These are phyloP conservation scores for Globisporangium cystogenes DNA, from an alignment of 352 stramenopile genomes.

Conservation along the genomic window DNA sequence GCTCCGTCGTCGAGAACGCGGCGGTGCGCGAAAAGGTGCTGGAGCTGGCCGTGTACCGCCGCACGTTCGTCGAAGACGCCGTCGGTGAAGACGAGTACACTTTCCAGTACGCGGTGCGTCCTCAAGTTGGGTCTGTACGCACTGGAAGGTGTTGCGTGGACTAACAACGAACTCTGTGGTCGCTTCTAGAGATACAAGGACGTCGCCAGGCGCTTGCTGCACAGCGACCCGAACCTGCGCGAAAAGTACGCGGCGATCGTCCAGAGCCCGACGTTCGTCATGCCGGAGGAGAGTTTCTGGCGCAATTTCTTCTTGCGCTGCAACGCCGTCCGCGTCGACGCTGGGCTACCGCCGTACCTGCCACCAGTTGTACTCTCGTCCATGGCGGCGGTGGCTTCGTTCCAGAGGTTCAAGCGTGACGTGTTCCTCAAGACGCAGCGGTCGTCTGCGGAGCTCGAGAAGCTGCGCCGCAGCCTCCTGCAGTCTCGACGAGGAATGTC, in stretches of 20 bases:
- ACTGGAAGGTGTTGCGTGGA: no score
- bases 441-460: constrained; percentile 24
- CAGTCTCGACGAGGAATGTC: constrained; percentile 14
- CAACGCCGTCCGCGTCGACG: constrained; percentile 39
- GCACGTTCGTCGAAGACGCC: constrained; percentile 54
- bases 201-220: constrained; percentile 39
- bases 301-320: constrained; percentile 70
- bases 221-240: constrained; percentile 52
- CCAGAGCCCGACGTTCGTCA: constrained; percentile 22
- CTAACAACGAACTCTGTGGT: neutral
- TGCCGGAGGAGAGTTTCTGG: constrained; percentile 58
- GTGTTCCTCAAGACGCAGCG: constrained; percentile 40
- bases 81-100: constrained; percentile 56
- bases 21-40: constrained; percentile 46
- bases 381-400: constrained; percentile 24
- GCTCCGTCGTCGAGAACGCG: constrained; percentile 27
- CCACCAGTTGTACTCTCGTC: constrained; percentile 30
- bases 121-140: neutral
- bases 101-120: constrained; percentile 37
- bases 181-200: constrained; percentile 28
- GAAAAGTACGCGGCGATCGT: constrained; percentile 52
- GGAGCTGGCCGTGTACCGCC: constrained; percentile 53
- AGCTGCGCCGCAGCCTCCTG: constrained; percentile 28
- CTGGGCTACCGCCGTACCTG: constrained; percentile 40
- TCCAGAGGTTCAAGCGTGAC: constrained; percentile 47